A percentile compares a stretch with the other conserved stretches of the same genome.
phyloP scores from a whole-genome alignment of 192 early-diverging fungal species.

The Mortierella claussenii region DNA sequence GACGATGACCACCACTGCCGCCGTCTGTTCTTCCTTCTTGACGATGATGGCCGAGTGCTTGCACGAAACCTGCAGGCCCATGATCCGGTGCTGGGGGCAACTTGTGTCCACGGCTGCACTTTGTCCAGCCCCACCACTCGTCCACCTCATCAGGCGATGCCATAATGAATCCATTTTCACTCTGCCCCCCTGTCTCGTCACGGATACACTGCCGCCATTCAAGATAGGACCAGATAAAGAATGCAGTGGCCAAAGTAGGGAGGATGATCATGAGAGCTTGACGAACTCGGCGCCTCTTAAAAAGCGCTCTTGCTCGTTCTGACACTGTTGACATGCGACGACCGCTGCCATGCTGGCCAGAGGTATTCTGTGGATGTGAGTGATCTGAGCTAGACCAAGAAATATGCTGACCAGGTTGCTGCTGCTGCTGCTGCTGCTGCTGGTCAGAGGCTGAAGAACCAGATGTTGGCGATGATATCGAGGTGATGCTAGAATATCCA shows the following conservation, averaged over 20 bases:
- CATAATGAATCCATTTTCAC: neutral
- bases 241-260: neutral
- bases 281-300: constrained; percentile 13
- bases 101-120: constrained; percentile 10
- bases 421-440: constrained; percentile 2
- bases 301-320: neutral
- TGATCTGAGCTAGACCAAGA: neutral
- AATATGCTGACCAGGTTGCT: neutral
- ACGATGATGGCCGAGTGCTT: neutral
- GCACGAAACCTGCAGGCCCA: neutral
- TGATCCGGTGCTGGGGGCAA: constrained; percentile 6
- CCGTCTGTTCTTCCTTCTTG: no score
- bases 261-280: constrained; percentile 1
- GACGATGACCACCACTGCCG: no score
- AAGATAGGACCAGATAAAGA: constrained; percentile 21
- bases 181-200: no score
- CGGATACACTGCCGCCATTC: constrained; percentile 15
- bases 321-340: neutral
- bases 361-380: neutral
- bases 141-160: neutral
- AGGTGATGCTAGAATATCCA: neutral
- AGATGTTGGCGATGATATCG: neutral
- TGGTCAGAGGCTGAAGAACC: neutral
- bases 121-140: constrained; percentile 8
- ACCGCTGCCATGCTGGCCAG: neutral